These are phyloP conservation scores for Saccharomycopsis malanga DNA, from an alignment of 805 yeast genomes.

Conservation along the genomic window DNA sequence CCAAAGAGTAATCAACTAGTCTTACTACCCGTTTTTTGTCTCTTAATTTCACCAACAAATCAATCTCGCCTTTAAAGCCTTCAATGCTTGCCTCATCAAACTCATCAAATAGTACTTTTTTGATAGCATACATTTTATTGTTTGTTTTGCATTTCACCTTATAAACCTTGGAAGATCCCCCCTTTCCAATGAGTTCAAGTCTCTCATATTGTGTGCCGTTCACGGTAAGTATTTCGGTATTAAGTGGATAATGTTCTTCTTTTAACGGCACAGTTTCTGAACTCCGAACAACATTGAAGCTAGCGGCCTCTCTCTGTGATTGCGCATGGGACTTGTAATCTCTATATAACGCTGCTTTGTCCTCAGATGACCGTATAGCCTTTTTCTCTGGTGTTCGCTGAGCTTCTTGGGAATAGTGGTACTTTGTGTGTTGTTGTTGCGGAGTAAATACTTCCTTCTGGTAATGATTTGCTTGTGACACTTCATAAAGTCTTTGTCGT, in stretches of 20 bases:
- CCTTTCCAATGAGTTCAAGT: conserved; percentile 76
- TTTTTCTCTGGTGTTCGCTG: not conserved
- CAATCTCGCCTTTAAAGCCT: conserved; percentile 89
- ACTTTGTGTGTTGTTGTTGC: too few relatives aligned
- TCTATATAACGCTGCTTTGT: not conserved
- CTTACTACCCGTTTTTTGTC: conserved; percentile 68
- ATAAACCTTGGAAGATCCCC: conserved; percentile 89
- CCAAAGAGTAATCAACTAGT: conserved; percentile 66
- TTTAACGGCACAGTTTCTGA: conserved; percentile 24
- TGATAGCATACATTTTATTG: conserved; percentile 66
- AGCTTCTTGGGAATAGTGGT: too few relatives aligned
- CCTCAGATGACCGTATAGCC: too few relatives aligned
- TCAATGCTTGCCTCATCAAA: conserved; percentile 66
- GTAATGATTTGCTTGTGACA: too few relatives aligned
- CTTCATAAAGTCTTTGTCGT: not conserved
- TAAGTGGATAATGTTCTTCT: conserved; percentile 12
- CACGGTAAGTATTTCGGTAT: conserved; percentile 26
- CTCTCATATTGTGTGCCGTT: conserved; percentile 65
- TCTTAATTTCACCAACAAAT: conserved; percentile 53
- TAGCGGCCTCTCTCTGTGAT: not conserved
- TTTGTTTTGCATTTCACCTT: conserved; percentile 50
- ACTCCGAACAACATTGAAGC: not conserved
- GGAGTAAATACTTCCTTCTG: too few relatives aligned
- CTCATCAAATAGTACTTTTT: conserved; percentile 73
- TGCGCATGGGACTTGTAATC: not conserved